Evolutionary conservation across 2,329 filamentous ascomycete genomes (phyloP), one percentile per base, ranked within the genome.

Genomic region (Penicillium sp.): DNA sequence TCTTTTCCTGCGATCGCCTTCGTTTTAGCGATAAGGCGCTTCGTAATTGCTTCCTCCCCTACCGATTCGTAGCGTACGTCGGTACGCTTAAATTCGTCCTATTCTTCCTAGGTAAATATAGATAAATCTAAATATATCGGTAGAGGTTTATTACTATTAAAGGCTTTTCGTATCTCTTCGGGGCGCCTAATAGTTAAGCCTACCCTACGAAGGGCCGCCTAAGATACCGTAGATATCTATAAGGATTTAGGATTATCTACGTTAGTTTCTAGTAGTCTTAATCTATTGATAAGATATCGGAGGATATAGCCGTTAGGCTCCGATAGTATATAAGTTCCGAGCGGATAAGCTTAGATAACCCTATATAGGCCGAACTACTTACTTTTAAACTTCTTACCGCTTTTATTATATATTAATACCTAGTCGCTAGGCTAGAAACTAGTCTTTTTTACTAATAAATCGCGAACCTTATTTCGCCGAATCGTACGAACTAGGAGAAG

Each of bases 341-440:
- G 12, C 3, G 24, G 24, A 25, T 53, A 42, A 5, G 1, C 1
- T n/a, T 46, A n/a, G 8, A 55, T 12, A 1, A 55, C 4, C 20
- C 33, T 6, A 45, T 50, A 55, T 9, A 29, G 43, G 5, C 47
- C 10, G 20, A 53, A 55, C 27, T 45, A 55, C n/a, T 44, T 53
- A 39, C 18, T 53, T 24, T 55, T 15, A 27, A 50, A 55, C 2
- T 55, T 53, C 13, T 55, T 46, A n/a, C 27, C 10, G 0, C 24
- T 25, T 25, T 25, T 25, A 25, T 25, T 25, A 4, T 25, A 25
- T 3, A 55, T 29, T n/a, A 55, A 29, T 15, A 55, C 4, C 33
- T 44, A 55, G 12, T 25, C 27, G 3, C 18, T 8, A 2, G 23
- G 2, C 1, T 46, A 24, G 8, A 55, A 55, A n/a, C 39, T 48